Conservation (phyloP, 2,329 filamentous ascomycete species). For the Dactylellina cionopaga region DNA sequence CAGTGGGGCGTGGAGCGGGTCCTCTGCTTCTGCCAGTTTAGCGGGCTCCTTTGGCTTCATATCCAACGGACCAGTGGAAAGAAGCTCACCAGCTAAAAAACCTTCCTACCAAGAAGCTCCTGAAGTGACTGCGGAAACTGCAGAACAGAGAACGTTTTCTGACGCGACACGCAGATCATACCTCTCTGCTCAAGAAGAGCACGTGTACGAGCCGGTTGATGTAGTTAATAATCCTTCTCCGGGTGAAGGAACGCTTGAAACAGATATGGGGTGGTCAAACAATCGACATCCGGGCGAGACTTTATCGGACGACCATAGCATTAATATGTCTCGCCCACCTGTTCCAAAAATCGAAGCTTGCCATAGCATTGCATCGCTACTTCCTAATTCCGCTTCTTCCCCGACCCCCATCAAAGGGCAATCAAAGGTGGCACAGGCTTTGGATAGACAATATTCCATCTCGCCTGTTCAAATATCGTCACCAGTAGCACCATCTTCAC, state of each 20-base stretch:
- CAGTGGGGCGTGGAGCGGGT: slow-evolving; percentile 27
- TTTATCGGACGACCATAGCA: too few relatives aligned
- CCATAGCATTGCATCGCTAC: too few relatives aligned
- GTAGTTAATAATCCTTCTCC: background rate
- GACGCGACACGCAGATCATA: slow-evolving; percentile 58
- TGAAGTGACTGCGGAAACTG: slow-evolving; percentile 15
- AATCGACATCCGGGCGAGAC: too few relatives aligned
- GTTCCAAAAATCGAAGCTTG: too few relatives aligned
- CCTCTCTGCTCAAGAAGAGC: slow-evolving; percentile 63
- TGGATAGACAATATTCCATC: slow-evolving; percentile 3
- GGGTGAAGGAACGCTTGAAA: too few relatives aligned
- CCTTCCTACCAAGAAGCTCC: slow-evolving; percentile 37
- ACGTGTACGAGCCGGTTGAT: background rate
- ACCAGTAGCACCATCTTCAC: slow-evolving; percentile 55
- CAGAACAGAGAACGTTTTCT: slow-evolving; percentile 36
- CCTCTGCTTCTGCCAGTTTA: slow-evolving; percentile 14
- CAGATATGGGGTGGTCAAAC: too few relatives aligned
- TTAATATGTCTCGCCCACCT: too few relatives aligned
- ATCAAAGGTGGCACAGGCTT: too few relatives aligned
- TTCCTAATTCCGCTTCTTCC: too few relatives aligned
- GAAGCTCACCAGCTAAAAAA: slow-evolving; percentile 45
- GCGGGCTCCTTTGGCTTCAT: slow-evolving; percentile 27
- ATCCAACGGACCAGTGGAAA: slow-evolving; percentile 14
- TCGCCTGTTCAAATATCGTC: slow-evolving; percentile 54
- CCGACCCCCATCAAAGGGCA: background rate